Evolutionary conservation across 306 rosid genomes (phyloP).

Genomic region (Cicer yamashitae): DNA sequence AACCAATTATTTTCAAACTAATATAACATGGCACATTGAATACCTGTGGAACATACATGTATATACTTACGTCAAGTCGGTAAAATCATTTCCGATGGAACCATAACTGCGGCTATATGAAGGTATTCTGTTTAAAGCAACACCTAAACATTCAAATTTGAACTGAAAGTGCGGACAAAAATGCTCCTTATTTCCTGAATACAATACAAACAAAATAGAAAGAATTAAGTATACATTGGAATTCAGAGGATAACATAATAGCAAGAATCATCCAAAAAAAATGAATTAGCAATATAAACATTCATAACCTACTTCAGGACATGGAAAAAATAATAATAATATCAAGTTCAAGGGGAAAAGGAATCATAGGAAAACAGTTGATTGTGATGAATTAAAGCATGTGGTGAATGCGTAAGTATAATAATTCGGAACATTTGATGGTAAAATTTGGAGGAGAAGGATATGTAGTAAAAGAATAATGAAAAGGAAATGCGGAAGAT

Average conservation of each 20-base stretch:
- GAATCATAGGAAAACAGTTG: constrained; percentile 3
- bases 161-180: constrained; percentile 41
- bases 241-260: constrained; percentile 7
- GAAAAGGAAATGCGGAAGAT: neutral
- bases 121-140: constrained; percentile 49
- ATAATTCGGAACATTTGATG: neutral
- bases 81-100: constrained; percentile 57
- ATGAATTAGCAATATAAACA: neutral
- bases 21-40: constrained; percentile 10
- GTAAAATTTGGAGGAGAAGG: neutral
- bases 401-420: neutral
- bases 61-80: constrained; percentile 77
- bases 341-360: too few relatives aligned
- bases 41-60: constrained; percentile 10
- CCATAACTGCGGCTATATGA: constrained; percentile 56
- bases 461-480: neutral
- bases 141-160: constrained; percentile 47
- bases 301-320: constrained; percentile 4
- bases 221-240: constrained; percentile 3
- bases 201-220: constrained; percentile 24
- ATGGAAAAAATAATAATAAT: neutral
- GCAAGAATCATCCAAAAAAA: neutral
- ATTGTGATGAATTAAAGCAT: neutral
- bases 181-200: constrained; percentile 50
- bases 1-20: constrained; percentile 25